Evolutionary conservation across 345 rosid genomes (phyloP), one percentile per base, ranked within the genome.

Genomic region (Cardamine occulta): DNA sequence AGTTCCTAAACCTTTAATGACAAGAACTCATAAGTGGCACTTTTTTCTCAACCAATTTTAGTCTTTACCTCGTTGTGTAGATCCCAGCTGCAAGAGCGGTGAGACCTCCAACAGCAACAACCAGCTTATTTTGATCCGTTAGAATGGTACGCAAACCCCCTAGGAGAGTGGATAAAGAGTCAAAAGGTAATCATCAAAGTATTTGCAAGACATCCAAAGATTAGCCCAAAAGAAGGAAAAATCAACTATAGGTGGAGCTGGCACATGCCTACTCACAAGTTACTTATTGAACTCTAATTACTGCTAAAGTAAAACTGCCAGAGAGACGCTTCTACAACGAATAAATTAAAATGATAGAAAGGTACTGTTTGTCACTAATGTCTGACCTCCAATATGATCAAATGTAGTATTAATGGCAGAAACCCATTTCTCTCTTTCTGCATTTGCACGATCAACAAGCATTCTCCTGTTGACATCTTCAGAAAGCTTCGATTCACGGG

Each of bases 21-120:
- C 60, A 68, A 54, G 6, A 62, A 61, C 24, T 55, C 23, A 34
- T 39, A 29, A 34, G 23, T 35, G 60, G 28, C 5, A 21, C 14
- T 24, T 63, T 45, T 60, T 19, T 75, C 23, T 29, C 44, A 60
- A 68, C 32, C 51, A 69, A 26, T 57, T 18, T 23, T 68, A 55
- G 68, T 4, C 51, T 74, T 76, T 79, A 92, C 99, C 99, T 88
- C 45, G 99, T 92, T 61, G 97, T 92, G 84, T 95, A 95, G 81
- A 95, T 74, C 49, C 99, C 99, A 15, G 97, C 97, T 26, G 99
- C 99, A 65, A 95, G 93, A 76, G 99, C 99, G 19, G 99, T 95
- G 47, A 92, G 80, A 70, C 99, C 97, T 42, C 97, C 99, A 76
- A 95, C 97, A 75, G 89, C 96, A 45, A 89, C 97, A 72, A 92